Evolutionary conservation across 1,139 yeast species (phyloP).

Genomic region (Pichia sp.): DNA sequence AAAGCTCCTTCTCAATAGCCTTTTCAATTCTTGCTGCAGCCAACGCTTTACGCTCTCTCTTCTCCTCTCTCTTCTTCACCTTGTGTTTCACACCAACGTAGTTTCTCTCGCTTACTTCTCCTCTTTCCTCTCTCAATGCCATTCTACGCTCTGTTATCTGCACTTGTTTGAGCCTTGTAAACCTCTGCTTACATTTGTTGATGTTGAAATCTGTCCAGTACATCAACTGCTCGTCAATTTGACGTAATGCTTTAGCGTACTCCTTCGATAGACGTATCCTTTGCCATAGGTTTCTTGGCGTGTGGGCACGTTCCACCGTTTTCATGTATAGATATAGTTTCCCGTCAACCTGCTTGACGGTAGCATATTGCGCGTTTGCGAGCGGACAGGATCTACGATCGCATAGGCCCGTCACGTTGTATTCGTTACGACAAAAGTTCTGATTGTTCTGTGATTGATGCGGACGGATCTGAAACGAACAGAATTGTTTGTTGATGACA

Average conservation of each 20-base stretch:
- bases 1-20: conserved; percentile 89
- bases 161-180: conserved; percentile 90
- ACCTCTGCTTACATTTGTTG: conserved; percentile 92
- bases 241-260: conserved; percentile 80
- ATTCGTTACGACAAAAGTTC: conserved; percentile 57
- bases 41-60: conserved; percentile 91
- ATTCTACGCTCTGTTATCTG: conserved; percentile 94
- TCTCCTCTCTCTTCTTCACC: conserved; percentile 89
- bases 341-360: conserved; percentile 87
- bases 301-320: conserved; percentile 95
- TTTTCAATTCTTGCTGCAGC: conserved; percentile 96
- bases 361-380: conserved; percentile 94
- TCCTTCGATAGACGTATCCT: conserved; percentile 84
- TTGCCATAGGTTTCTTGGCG: conserved; percentile 93
- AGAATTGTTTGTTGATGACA: conserved; percentile 56
- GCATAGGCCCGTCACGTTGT: conserved; percentile 78
- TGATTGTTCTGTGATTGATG: conserved; percentile 50
- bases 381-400: conserved; percentile 91
- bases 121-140: conserved; percentile 71
- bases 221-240: conserved; percentile 77
- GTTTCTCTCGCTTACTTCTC: conserved; percentile 58
- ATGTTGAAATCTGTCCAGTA: conserved; percentile 92
- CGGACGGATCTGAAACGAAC: conserved; percentile 49
- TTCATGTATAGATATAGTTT: conserved; percentile 88
- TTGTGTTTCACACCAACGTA: conserved; percentile 90